Evolutionary conservation across 208 protist species (phyloP), one percentile per base, ranked within the genome.

Genomic region (Wallacemonas sp.): DNA sequence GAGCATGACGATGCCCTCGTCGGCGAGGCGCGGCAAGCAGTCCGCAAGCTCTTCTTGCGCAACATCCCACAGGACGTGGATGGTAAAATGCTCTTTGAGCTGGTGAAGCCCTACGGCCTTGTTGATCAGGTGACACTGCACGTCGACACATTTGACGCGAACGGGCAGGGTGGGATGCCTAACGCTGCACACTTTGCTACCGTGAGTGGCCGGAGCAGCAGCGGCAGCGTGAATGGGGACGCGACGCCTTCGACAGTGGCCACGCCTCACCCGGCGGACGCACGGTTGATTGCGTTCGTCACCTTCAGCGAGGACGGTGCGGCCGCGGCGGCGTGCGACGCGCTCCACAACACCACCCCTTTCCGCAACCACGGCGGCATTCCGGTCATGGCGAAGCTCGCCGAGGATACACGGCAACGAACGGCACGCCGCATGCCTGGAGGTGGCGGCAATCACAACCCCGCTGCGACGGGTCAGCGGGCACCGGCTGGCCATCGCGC

Each of bases 1-100:
- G 76, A 88, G 60, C 87, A 93, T 61, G 83, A 91, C 55, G 68
- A 68, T 39, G 66, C 77, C 26, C 73, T 85, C 3, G 76, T 87
- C 37, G 79, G 84, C 19, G 74, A 91, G 46, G 79, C 74, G 29
- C 73, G 78, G 13, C 65, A 52, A 32, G 41, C 72, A 45, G 85
- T 78, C 8, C 68, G 68, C n/a, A 94, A 94, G 64, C 57, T 94
- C 3, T 94, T 94, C 54, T 65, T 94, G 6, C 81, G 87, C 32
- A 94, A 94, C 53, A 79, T 94, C 21, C 87, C 87, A 8, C 37
- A 68, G 10, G 66, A 76, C 19, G 70, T 93, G 1, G 78, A 65
- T 3, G 38, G 59, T 1, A 63, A 34, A 8, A 68, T 73, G 21
- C 63, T 93, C 62, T 46, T 44, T 15, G 27, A 30, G 2, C 54